Percentiles rank a stretch among this genome's conserved stretches.
phyloP scores from a whole-genome alignment of 176 grass and related monocot genomes.

The Bromus sterilis region DNA sequence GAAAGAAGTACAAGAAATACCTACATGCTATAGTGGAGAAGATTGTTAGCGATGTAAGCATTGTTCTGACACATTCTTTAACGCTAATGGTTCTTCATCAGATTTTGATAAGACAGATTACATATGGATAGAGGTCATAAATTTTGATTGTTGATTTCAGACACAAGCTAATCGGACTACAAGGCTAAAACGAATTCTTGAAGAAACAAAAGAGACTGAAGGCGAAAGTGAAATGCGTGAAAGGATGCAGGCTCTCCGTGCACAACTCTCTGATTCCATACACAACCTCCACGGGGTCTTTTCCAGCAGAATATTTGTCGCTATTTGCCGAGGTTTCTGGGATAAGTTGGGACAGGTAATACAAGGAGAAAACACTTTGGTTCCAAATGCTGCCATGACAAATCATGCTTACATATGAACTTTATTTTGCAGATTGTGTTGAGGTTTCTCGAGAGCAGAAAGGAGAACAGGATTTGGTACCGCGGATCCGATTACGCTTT shows the following conservation, averaged over 20 bases:
- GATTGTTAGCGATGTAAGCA: conserved; percentile 72
- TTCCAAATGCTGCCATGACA: neutral
- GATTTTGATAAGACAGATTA: neutral
- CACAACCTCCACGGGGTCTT: conserved; percentile 80
- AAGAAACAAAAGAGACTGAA: conserved; percentile 80
- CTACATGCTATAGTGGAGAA: conserved; percentile 78
- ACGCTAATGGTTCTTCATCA: neutral
- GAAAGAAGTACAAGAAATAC: conserved; percentile 92
- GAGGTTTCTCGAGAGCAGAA: conserved; percentile 89
- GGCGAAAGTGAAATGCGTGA: conserved; percentile 76
- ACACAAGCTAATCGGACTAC: conserved; percentile 60
- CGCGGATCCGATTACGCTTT: conserved; percentile 74
- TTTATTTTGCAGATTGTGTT: conserved; percentile 57
- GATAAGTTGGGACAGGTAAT: conserved; percentile 83
- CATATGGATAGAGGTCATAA: neutral
- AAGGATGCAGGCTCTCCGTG: conserved; percentile 66
- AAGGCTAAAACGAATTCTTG: conserved; percentile 76
- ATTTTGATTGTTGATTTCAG: conserved; percentile 29
- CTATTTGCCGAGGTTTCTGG: conserved; percentile 89
- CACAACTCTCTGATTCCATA: conserved; percentile 70
- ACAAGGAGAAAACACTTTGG: neutral
- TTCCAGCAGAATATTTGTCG: conserved; percentile 78
- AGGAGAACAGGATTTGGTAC: conserved; percentile 93
- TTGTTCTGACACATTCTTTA: neutral
- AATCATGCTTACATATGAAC: neutral